Percentiles rank a stretch among this genome's conserved stretches.
These are phyloP conservation scores for Leptographium flavum DNA, from an alignment of 2,329 filamentous ascomycete species.

Conservation along the genomic window DNA sequence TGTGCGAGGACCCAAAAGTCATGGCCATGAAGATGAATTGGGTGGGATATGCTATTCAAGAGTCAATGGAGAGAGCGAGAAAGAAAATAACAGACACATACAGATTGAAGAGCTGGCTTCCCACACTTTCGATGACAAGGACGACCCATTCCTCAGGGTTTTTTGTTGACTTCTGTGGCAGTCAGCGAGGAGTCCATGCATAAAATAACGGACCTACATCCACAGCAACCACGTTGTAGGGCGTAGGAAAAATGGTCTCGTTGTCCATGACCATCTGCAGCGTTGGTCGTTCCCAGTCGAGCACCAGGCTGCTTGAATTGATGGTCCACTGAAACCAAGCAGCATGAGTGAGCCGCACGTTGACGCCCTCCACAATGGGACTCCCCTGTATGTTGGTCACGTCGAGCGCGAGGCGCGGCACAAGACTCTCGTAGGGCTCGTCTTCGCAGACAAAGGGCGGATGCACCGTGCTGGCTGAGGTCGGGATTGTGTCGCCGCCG, in stretches of 20 bases:
- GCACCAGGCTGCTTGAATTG: conserved; percentile 16
- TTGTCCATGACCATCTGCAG: conserved; percentile 17
- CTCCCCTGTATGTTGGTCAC: background rate
- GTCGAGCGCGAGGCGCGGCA: background rate
- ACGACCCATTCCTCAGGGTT: conserved; percentile 18
- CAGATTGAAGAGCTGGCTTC: background rate
- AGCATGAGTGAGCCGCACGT: conserved; percentile 24
- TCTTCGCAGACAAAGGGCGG: background rate
- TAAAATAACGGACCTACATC: background rate
- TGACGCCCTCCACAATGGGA: conserved; percentile 15
- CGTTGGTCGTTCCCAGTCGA: conserved; percentile 22
- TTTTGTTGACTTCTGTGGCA: conserved; percentile 8
- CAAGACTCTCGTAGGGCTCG: background rate
- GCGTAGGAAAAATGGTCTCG: background rate
- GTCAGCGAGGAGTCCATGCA: background rate
- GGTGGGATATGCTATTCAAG: conserved; percentile 14
- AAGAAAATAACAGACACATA: background rate
- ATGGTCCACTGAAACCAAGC: conserved; percentile 16
- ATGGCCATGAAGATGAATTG: conserved; percentile 28
- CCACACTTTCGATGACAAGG: conserved; percentile 16
- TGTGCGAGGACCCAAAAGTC: conserved; percentile 23
- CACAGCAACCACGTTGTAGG: background rate
- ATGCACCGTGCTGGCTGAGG: background rate
- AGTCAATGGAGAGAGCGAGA: background rate
- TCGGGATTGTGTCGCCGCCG: no score